A percentile compares a stretch with the other conserved stretches of the same genome.
Conservation (phyloP, 2,329 filamentous ascomycete genomes). For the Ascochyta fabae region DNA sequence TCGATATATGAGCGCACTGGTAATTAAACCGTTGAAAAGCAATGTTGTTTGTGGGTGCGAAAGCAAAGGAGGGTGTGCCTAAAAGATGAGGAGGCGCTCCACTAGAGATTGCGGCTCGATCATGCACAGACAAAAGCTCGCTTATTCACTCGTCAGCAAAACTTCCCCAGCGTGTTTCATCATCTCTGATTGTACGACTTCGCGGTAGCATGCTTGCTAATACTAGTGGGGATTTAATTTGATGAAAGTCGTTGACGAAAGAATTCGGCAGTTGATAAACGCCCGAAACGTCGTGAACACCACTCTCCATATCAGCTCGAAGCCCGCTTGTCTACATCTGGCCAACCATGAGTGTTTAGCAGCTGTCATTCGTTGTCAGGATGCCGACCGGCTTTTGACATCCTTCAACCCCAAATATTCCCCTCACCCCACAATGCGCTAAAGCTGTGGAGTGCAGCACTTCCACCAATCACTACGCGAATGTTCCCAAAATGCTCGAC, state of each 20-base stretch:
- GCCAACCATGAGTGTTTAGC: neutral
- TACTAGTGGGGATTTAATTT: too few species aligned
- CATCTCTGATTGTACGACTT: too few species aligned
- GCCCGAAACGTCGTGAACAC: neutral
- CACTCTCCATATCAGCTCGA: conserved; percentile 1
- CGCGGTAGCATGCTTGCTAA: too few species aligned
- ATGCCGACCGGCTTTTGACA: conserved; percentile 9
- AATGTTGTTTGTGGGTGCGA: neutral
- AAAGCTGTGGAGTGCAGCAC: neutral
- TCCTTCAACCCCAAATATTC: neutral
- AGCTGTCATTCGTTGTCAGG: neutral
- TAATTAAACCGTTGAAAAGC: neutral
- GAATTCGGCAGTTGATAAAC: neutral
- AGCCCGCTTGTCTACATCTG: neutral
- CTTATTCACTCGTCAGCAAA: neutral
- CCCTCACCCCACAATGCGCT: conserved; percentile 8
- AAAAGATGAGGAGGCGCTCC: neutral
- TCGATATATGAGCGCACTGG: neutral
- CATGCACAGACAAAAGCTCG: neutral
- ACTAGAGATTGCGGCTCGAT: neutral
- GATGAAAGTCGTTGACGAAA: neutral
- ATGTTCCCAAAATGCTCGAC: neutral
- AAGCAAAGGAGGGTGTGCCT: neutral
- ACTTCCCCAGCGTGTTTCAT: too few species aligned
- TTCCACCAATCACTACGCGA: neutral